Base-by-base conservation (phyloP, 192 early-diverging fungal species). In the Linnemannia elongata region DNA sequence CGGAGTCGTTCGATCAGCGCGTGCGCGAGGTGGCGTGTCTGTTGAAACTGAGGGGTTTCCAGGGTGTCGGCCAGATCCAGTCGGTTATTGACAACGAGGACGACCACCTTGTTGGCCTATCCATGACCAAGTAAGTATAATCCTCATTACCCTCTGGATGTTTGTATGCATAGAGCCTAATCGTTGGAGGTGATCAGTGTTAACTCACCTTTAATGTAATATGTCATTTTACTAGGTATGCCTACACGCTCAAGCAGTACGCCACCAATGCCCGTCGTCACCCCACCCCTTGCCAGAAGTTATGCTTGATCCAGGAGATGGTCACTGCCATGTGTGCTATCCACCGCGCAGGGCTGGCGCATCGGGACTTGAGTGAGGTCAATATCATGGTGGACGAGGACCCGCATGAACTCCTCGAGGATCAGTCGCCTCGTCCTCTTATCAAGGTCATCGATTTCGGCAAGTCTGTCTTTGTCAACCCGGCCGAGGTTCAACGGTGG, bases 401-500 rank as follows among this genome's bases (percentile, higher is more conserved):
- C 38, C 77, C 78, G 0, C 78, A 88, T 18, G 81, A 92, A 35
- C 24, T 57, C 10, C 71, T 93, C 0, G 81, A 89, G 41, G 92
- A 93, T 63, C 89, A 90, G 1, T 90, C 88, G 42, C 71, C 76
- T 2, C 82, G 79, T 52, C 91, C 92, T 0, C 79, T 88, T 71
- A 72, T 93, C 8, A 90, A 89, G 20, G 78, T 93, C 41, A 93
- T 93, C 77, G 93, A 93, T 80, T 93, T 93, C 82, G 93, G 93
- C 18, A 93, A 93, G 74, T 91, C 93, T 0, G 90, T 90, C 6
- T 93, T 93, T 88, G 88, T 90, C 69, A 78, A 85, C 17, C 71
- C 76, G 0, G 82, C 86, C 20, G 91, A 93, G 75, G 91, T 92
- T 0, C 49, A 83, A 15, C 79, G 85, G 45, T 93, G 90, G 90